Conservation (phyloP, 2,329 filamentous ascomycete species). For the Didymella arachidicola region DNA sequence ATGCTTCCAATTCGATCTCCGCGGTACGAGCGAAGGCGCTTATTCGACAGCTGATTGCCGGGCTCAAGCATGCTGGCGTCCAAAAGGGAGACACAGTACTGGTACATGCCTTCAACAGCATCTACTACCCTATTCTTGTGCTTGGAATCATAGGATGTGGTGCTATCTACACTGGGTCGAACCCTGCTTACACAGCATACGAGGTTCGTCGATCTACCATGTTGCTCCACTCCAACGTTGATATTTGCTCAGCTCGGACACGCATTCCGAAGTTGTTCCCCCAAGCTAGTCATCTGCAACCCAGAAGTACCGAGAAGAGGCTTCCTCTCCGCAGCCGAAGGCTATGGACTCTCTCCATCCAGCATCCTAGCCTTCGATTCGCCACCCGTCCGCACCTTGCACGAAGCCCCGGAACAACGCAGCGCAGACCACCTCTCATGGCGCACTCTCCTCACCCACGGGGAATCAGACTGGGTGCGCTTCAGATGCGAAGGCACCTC, state of each 20-base stretch:
- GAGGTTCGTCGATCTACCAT: slow-evolving; percentile 15
- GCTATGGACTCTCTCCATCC: background rate
- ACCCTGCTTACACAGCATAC: slow-evolving; percentile 47
- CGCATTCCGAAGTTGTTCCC: background rate
- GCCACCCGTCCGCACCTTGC: background rate
- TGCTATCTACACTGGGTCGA: slow-evolving; percentile 51
- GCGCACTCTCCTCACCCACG: background rate
- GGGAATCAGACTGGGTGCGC: background rate
- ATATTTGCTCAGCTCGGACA: background rate
- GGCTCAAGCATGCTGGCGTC: background rate
- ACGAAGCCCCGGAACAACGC: background rate
- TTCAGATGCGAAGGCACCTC: background rate
- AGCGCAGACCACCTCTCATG: background rate
- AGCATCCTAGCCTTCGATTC: background rate
- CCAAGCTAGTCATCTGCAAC: background rate
- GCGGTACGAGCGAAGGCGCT: background rate
- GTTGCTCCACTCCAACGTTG: background rate
- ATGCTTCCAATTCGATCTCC: background rate
- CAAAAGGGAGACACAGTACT: background rate
- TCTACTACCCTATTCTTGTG: slow-evolving; percentile 25
- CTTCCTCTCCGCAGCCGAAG: background rate
- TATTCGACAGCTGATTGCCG: background rate
- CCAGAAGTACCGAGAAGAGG: background rate
- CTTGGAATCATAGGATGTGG: slow-evolving; percentile 44
- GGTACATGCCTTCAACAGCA: background rate